Base-by-base conservation (phyloP, 2,329 filamentous ascomycete genomes). In the Alternaria sp. region DNA sequence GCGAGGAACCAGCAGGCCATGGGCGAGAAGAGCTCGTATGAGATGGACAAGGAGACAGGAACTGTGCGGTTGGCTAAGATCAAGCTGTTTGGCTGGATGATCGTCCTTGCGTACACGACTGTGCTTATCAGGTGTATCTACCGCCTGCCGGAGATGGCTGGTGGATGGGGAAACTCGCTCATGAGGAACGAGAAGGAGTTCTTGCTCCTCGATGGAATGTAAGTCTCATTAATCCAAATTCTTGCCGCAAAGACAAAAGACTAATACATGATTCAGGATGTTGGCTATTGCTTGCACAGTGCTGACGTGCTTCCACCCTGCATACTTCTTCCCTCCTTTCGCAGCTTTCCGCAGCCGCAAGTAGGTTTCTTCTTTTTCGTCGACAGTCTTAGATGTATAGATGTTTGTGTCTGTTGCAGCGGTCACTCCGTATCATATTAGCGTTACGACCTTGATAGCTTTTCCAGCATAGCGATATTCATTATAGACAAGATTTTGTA, bases 71-170 rank as follows among this genome's bases (percentile, higher is more conserved):
- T 71, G 4, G 63, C 65, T 36, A 73, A 67, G 44, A 36, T 73
- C 57, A 70, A 70, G 64, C 44, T 72, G 13, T 75, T 75, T 51
- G 72, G 63, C 32, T 47, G 40, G 10, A 51, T 70, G 26, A 63
- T 85, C 23, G 66, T 67, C 0, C 13, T 81, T 6, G 80, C 83
- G 0, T 83, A 81, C 6, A 4, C 82, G 6, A 77, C 78, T 2
- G 84, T 85, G 62, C 80, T 84, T 55, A 77, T 81, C 30, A 81
- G 83, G 44, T 84, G 81, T 56, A 77, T 81, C 51, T 85, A 82
- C 68, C 82, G 83, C 63, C 76, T 84, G 28, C 80, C 80, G 1
- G 83, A 85, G 74, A 79, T 85, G 63, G 73, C 79, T 40, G 78
- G 79, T 43, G 83, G 83, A 4, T 85, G 83, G 74, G 68, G 72